Evolutionary conservation across 2,329 filamentous ascomycete genomes (phyloP), one percentile per base, ranked within the genome.

Genomic region (Ascocoryne sarcoides): DNA sequence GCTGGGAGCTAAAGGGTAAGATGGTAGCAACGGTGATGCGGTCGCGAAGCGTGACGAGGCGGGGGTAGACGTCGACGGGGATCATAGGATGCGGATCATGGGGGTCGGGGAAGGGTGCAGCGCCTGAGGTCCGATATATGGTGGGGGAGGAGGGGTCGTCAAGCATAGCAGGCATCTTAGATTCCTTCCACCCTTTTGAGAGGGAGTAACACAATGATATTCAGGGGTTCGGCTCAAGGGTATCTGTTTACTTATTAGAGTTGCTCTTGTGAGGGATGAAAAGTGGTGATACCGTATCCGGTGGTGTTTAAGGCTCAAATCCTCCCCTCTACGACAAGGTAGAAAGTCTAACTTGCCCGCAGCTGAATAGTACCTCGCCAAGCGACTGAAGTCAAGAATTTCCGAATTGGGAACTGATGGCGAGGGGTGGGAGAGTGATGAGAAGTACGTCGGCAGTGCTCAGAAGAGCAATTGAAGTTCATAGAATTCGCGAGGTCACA

Each of bases 21-120:
- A 85, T 66, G 1, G 80, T 84, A 14, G 80, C 81, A 30, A 75
- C 70, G 0, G 80, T 84, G 30, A 80, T 70, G 43, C 78, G 69
- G 57, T 84, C 79, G 47, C 79, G 70, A 34, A 84, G 67, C 2
- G 73, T 82, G 34, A 84, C 76, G 56, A 77, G 74, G 46, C 71
- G 69, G 37, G 78, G 73, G 34, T 64, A 64, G 48, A 84, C 74
- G 42, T 56, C 56, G 14, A 49, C 43, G 12, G 58, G 57, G n/a
- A 60, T 45, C 36, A 45, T 12, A 32, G 79, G 67, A 38, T 75
- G 64, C 7, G 66, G 64, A 52, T 69, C 67, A n/a, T 70, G 66
- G 21, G 65, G 56, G 35, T 61, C 60, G 36, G 72, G 70, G 50
- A 68, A 75, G 2, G 74, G 73, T 10, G 63, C 53, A 28, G 65